Evolutionary conservation across 139 green algal species (phyloP), one percentile per base, ranked within the genome.

Genomic region (Chlamydomonas asymmetrica): DNA sequence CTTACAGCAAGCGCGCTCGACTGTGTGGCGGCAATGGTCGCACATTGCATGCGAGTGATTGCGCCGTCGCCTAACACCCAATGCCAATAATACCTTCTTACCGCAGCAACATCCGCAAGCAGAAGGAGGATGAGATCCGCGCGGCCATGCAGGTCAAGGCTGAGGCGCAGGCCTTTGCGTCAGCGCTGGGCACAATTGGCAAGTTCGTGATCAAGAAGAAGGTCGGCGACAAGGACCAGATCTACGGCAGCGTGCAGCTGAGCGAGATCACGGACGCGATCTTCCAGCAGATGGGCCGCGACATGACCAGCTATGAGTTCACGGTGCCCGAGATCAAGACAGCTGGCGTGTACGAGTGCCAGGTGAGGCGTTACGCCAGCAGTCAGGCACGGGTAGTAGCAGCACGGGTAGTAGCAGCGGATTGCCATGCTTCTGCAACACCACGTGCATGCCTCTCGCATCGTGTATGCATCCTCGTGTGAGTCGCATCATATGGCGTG

Each of bases 171-270:
- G 88, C 85, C 1, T 91, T 92, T 71, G 89, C 89, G 23, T 90
- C 89, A 35, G 92, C 93, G n/a, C 83, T 93, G 64, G 39, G 57
- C 20, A 92, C 93, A 40, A 98, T 98, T 41, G 91, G 93, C 81
- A 98, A 97, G 80, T 97, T 98, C 76, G 74, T 88, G 1, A 88
- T 98, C 60, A 95, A 93, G 74, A 97, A 97, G 89, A 97, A 96
- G 84, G 77, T 83, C 39, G 93, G 92, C 61, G 91, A 96, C 34
- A 89, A 91, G 52, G 93, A 93, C 74, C 78, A 88, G 76, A 95
- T 98, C 61, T 97, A 93, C 74, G 92, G 92, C 76, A 89, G 80
- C 52, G 76, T 83, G 57, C 62, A 81, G 50, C 52, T 75, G 32
- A 71, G 73, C 37, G 82, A 87, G 45, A 66, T 85, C 49, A 74